phyloP scores from a whole-genome alignment of 1,139 yeast species.

The Yamadazyma songkhlaensis region DNA sequence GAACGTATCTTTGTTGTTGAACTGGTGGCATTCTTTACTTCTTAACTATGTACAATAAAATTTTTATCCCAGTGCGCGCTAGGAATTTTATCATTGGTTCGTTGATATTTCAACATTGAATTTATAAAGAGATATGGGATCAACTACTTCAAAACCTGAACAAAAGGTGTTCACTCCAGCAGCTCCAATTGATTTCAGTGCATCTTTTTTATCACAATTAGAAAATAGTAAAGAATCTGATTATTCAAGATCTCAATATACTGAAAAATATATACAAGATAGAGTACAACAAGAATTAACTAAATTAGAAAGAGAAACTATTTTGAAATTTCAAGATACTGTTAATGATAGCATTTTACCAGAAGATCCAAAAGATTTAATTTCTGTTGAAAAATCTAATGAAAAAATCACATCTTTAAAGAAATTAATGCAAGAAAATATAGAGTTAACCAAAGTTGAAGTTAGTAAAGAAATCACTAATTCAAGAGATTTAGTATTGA shows the following conservation, averaged over 20 bases:
- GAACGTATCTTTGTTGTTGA: constrained; percentile 67
- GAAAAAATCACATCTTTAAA: constrained; percentile 44
- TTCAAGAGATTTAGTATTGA: constrained; percentile 57
- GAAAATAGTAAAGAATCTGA: constrained; percentile 77
- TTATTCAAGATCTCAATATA: constrained; percentile 75
- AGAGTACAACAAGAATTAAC: constrained; percentile 67
- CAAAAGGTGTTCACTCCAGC: constrained; percentile 66
- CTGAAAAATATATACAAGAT: constrained; percentile 76
- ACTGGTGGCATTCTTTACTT: constrained; percentile 72
- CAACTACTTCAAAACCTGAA: constrained; percentile 57
- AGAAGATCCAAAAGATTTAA: constrained; percentile 24
- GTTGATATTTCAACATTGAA: neutral
- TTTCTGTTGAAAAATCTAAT: constrained; percentile 32
- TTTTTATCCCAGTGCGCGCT: neutral
- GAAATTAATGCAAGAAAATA: constrained; percentile 46
- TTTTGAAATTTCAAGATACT: constrained; percentile 52
- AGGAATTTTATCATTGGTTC: neutral
- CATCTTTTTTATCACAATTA: constrained; percentile 64
- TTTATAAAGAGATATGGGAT: constrained; percentile 41
- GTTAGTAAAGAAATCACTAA: constrained; percentile 27
- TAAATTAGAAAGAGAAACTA: constrained; percentile 58
- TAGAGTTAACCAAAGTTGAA: constrained; percentile 40
- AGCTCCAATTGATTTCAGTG: constrained; percentile 74
- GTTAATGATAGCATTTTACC: constrained; percentile 42
- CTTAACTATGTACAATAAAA: constrained; percentile 3